phyloP scores from a whole-genome alignment of 2,329 filamentous ascomycete genomes.

The Fusarium sp. region DNA sequence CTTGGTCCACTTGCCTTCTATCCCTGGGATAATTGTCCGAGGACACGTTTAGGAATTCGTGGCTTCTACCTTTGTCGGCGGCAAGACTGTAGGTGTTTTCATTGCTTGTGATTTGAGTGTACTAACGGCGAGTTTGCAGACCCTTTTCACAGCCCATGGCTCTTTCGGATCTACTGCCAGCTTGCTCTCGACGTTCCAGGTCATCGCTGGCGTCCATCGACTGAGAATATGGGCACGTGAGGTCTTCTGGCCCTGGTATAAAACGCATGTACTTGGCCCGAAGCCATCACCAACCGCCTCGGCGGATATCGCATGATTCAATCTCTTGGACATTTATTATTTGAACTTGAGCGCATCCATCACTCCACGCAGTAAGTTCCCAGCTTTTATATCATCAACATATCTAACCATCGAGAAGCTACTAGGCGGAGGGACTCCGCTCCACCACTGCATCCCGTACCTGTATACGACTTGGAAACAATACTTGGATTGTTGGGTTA shows the following conservation, averaged over 20 bases:
- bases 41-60: neutral
- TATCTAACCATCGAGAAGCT: neutral
- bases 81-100: neutral
- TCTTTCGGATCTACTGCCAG: too few species aligned
- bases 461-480: neutral
- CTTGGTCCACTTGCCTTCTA: neutral
- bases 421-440: accelerated
- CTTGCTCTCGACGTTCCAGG: neutral
- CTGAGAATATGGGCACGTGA: neutral
- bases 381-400: neutral
- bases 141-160: too few species aligned
- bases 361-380: too few species aligned
- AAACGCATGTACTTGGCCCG: neutral
- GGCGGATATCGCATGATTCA: too few species aligned
- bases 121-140: too few species aligned
- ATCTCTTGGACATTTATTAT: too few species aligned
- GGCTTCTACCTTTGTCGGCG: neutral
- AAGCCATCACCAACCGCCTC: too few species aligned
- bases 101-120: too few species aligned
- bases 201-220: neutral
- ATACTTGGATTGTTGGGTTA: accelerated
- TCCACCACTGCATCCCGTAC: accelerated
- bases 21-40: neutral
- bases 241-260: slow-evolving; percentile 12
- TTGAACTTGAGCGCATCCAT: too few species aligned